A percentile compares a stretch with the other conserved stretches of the same genome.
phyloP scores from a whole-genome alignment of 805 yeast genomes.

The Kuraishia capsulata region DNA sequence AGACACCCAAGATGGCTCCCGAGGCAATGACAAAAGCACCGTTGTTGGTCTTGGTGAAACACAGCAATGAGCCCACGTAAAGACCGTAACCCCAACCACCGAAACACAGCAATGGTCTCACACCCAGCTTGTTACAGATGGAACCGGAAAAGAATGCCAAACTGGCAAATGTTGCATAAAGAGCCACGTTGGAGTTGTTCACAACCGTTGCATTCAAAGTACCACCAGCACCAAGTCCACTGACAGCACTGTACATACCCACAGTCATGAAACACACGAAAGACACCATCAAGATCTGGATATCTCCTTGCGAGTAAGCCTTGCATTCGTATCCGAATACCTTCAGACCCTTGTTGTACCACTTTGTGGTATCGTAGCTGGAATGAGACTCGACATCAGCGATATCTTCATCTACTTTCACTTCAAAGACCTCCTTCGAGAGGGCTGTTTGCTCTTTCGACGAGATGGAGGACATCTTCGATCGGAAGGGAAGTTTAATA shows the following conservation, averaged over 20 bases:
- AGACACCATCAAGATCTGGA: conserved; percentile 31
- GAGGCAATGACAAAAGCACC: conserved; percentile 42
- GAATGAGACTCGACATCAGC: background rate
- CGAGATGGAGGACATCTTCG: background rate
- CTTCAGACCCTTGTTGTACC: conserved; percentile 29
- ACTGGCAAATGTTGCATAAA: conserved; percentile 47
- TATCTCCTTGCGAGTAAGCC: conserved; percentile 11
- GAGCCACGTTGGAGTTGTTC: conserved; percentile 41
- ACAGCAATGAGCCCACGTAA: conserved; percentile 39
- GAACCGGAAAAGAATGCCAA: conserved; percentile 51
- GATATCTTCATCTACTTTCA: background rate
- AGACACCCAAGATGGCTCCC: conserved; percentile 45
- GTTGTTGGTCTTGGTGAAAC: conserved; percentile 32
- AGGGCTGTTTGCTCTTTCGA: background rate
- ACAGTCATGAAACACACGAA: conserved; percentile 35
- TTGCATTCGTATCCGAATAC: conserved; percentile 9
- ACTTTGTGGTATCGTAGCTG: conserved; percentile 9
- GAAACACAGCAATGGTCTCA: conserved; percentile 30
- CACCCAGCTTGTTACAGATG: conserved; percentile 40
- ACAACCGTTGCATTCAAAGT: conserved; percentile 27
- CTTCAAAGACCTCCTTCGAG: background rate
- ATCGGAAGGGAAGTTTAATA: too few relatives aligned
- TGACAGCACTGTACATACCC: conserved; percentile 41
- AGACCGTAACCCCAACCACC: conserved; percentile 50
- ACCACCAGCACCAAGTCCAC: conserved; percentile 42